Base-by-base conservation (phyloP, 2,329 filamentous ascomycete genomes). In the Paecilomyces sp. region DNA sequence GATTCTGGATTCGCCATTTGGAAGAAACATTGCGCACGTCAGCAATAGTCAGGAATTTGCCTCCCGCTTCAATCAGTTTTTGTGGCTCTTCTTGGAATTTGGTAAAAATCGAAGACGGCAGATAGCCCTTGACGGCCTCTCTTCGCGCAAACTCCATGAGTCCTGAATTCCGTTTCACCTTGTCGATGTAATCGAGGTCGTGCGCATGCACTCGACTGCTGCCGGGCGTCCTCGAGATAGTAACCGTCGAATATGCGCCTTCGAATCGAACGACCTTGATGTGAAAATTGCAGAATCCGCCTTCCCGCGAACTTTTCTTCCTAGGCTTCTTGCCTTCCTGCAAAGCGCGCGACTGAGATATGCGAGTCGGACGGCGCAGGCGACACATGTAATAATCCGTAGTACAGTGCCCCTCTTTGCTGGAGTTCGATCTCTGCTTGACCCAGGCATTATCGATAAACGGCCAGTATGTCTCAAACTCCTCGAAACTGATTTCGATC, bases 391-490 rank as follows among this genome's bases (percentile, higher is more conserved):
- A 80, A 62, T 79, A 79, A 54, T 80, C 78, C 2, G 77, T 77
- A 3, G 70, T 76, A 57, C 71, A 74, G 53, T 73, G 72, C 2
- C 75, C 76, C 61, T 74, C 74, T 63, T 75, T 75, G 63, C 73
- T 76, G 7, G 74, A 67, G 60, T 75, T 74, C 15, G 71, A 72
- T 60, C 77, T 73, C 62, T 79, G 75, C 57, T 79, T 79, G 11
- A 79, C 76, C 78, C 78, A 80, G n/a, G 80, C 75, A 63, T 80
- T 80, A 63, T 80, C 78, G 56, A 80, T 76, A 57, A 78, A 80
- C 6, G 78, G 78, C 73, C 77, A 80, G 63, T 79, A 80, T 15
- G 70, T 74, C 60, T 79, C 76, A 60, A 79, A 80, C 57, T 80
- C 78, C 25, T 75, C 72, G 41, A 75, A 64, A 18, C 73, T 76